phyloP scores from a whole-genome alignment of 1,284 basidiomycete genomes.

The Cryptococcus sp. region DNA sequence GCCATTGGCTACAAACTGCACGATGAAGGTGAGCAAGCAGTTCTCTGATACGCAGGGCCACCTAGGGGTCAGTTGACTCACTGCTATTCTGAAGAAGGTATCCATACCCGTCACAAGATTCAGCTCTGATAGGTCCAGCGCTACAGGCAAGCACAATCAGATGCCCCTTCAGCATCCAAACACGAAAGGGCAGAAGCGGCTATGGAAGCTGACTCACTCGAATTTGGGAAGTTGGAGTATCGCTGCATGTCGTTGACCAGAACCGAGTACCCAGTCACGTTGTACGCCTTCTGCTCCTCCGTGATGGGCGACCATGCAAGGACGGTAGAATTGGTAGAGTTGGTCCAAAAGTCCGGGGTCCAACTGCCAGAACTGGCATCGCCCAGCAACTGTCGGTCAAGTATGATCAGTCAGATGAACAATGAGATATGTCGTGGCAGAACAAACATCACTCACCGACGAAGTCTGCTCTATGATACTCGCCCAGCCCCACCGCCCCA shows the following conservation, averaged over 20 bases:
- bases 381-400: slow-evolving; percentile 22
- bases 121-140: slow-evolving; percentile 9
- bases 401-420: neutral
- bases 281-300: slow-evolving; percentile 9
- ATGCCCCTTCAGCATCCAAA: neutral
- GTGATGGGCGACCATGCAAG: slow-evolving; percentile 21
- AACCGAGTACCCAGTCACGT: slow-evolving; percentile 23
- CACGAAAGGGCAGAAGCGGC: neutral
- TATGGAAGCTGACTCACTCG: slow-evolving; percentile 11
- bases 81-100: slow-evolving; percentile 38
- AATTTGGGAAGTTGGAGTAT: slow-evolving; percentile 10
- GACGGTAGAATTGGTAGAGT: slow-evolving; percentile 4
- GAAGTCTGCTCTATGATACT: slow-evolving; percentile 36
- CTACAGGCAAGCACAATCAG: slow-evolving; percentile 4
- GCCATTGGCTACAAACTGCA: slow-evolving; percentile 26
- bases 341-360: slow-evolving; percentile 14
- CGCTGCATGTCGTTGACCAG: slow-evolving; percentile 33
- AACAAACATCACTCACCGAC: slow-evolving; percentile 19
- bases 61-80: slow-evolving; percentile 20
- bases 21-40: neutral
- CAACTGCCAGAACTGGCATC: slow-evolving; percentile 23
- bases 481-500: slow-evolving; percentile 45
- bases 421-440: neutral
- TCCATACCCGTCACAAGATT: slow-evolving; percentile 12
- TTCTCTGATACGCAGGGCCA: neutral